These are phyloP conservation scores for Lasiosphaeriaceae sp. DNA, from an alignment of 495 filamentous ascomycete species.

Conservation along the genomic window DNA sequence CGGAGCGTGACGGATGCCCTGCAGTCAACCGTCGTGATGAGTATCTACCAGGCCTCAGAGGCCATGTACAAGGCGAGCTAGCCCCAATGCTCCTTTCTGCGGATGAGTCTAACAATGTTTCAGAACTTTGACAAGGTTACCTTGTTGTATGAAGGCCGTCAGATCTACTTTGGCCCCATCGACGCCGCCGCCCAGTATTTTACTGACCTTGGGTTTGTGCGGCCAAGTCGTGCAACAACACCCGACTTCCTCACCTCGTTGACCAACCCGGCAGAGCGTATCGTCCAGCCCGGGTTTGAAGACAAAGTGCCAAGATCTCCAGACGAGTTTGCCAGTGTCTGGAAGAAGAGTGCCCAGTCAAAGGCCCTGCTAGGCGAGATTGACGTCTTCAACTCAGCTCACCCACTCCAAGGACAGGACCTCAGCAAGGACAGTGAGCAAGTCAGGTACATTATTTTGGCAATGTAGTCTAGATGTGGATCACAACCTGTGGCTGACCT, in stretches of 20 bases:
- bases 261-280: slow-evolving; percentile 63
- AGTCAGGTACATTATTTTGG: not conserved
- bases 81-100: not conserved
- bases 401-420: slow-evolving; percentile 17
- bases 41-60: slow-evolving; percentile 76
- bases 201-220: slow-evolving; percentile 49
- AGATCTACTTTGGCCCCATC: slow-evolving; percentile 61
- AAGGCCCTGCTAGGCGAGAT: slow-evolving; percentile 55
- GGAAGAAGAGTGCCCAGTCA: slow-evolving; percentile 37
- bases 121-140: slow-evolving; percentile 62
- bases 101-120: slow-evolving; percentile 20
- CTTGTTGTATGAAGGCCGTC: slow-evolving; percentile 58
- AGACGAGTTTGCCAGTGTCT: slow-evolving; percentile 54
- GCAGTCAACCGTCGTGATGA: slow-evolving; percentile 68
- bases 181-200: slow-evolving; percentile 57
- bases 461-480: no score
- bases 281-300: slow-evolving; percentile 59
- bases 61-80: slow-evolving; percentile 62
- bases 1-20: slow-evolving; percentile 73
- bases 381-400: slow-evolving; percentile 50
- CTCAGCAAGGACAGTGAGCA: not conserved
- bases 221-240: slow-evolving; percentile 49
- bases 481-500: not conserved
- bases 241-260: slow-evolving; percentile 70
- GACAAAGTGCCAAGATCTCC: slow-evolving; percentile 54